Evolutionary conservation across 805 yeast genomes (phyloP), one percentile per base, ranked within the genome.

Genomic region (Suhomyces pyralidae): DNA sequence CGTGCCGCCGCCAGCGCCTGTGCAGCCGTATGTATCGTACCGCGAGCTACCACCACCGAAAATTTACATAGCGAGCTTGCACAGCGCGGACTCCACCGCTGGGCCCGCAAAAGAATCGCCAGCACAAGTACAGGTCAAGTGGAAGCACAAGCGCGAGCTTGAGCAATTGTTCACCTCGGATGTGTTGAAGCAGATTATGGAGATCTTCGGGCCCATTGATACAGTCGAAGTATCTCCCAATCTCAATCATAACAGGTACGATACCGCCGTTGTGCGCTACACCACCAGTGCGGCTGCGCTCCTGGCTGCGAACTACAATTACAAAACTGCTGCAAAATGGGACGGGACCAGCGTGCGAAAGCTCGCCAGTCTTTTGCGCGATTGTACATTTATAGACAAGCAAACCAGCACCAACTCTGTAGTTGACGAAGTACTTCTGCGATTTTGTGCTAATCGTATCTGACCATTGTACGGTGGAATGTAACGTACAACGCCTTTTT

Each of bases 361-460:
- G 58, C 55, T 78, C 40, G 80, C 83, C 7, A 78, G 82, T 51
- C 65, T 81, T 46, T 57, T 81, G 30, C 61, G 84, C 53, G 68
- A 58, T 12, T 72, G 77, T 50, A 54, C 43, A 8, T 4, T n/a
- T 3, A 22, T 42, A 14, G 30, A 24, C 10, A 12, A 42, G 8
- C 4, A 14, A 5, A 19, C 17, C 30, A 30, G 12, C 19, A 6
- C 17, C 19, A 17, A 40, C 43, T 19, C 43, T 7, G 36, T 7
- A n/a, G 42, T 38, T 3, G 24, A 24, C 42, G 42, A 38, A 10
- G 42, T 38, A 22, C 42, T 38, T 19, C 42, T 17, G 42, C 42
- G 42, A 5, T 38, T 17, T 20, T 48, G 45, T 48, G 26, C 40
- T 40, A 48, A 26, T 43, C 45, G 50, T 48, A 48, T 48, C 50